Conservation (phyloP, 2,329 filamentous ascomycete species). For the Ascocoryne sarcoides region DNA sequence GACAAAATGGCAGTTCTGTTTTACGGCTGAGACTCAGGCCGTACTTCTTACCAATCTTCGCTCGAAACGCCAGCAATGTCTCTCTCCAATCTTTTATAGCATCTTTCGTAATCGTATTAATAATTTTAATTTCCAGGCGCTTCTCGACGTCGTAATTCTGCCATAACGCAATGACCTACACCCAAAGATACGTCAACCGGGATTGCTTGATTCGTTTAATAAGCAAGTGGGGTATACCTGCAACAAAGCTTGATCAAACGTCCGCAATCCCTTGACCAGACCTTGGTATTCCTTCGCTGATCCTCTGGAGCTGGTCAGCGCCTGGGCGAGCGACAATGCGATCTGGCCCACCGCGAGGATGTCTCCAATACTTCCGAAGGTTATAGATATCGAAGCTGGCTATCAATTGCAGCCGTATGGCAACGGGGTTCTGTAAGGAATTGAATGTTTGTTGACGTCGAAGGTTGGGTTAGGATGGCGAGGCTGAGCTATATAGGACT, state of each 20-base stretch:
- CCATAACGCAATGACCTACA: constrained; percentile 1
- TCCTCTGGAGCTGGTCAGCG: background rate
- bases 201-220: too few relatives aligned
- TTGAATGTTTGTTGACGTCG: too few relatives aligned
- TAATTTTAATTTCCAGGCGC: too few relatives aligned
- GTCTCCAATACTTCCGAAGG: background rate
- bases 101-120: constrained; percentile 2
- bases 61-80: constrained; percentile 4
- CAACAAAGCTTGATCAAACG: constrained; percentile 6
- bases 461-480: too few relatives aligned
- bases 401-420: too few relatives aligned
- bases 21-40: background rate
- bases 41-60: constrained; percentile 8
- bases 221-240: too few relatives aligned
- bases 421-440: too few relatives aligned
- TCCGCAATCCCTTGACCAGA: constrained; percentile 5
- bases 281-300: constrained; percentile 10
- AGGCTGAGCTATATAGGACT: too few relatives aligned
- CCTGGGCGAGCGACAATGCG: constrained; percentile 4
- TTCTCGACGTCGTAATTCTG: constrained; percentile 4
- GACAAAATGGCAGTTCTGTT: background rate
- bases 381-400: constrained; percentile 1
- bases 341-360: constrained; percentile 4
- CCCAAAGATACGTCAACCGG: background rate
- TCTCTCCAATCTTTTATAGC: constrained; percentile 2